These are phyloP conservation scores for Heterobasidion parviporum DNA, from an alignment of 1,284 basidiomycete genomes.

Conservation along the genomic window DNA sequence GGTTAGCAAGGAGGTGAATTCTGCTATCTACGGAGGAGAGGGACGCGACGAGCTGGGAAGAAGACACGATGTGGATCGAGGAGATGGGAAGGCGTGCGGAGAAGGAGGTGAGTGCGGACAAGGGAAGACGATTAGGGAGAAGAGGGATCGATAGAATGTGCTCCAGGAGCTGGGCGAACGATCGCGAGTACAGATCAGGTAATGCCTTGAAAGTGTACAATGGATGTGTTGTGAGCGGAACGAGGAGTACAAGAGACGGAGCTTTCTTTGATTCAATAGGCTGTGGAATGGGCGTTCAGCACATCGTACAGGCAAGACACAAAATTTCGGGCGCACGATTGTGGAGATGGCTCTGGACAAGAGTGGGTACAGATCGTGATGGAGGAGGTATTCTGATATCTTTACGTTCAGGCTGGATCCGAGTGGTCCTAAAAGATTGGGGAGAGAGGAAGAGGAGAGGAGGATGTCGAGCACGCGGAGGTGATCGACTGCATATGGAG, in stretches of 20 bases:
- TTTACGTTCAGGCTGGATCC: constrained; percentile 16
- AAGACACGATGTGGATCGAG: constrained; percentile 25
- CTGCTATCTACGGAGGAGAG: constrained; percentile 24
- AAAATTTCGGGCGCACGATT: constrained; percentile 14
- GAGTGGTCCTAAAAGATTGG: constrained; percentile 18
- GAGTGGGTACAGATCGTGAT: constrained; percentile 31
- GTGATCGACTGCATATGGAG: constrained; percentile 28
- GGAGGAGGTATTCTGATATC: constrained; percentile 32
- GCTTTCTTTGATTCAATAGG: constrained; percentile 27
- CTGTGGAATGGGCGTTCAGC: constrained; percentile 19
- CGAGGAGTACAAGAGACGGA: constrained; percentile 33
- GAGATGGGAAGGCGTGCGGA: constrained; percentile 37
- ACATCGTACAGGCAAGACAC: neutral
- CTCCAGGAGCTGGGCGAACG: constrained; percentile 26
- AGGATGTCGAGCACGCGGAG: constrained; percentile 32
- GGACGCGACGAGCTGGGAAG: constrained; percentile 20
- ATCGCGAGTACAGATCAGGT: constrained; percentile 17
- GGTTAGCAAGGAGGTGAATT: constrained; percentile 57
- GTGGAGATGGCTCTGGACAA: constrained; percentile 22
- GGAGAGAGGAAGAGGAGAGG: constrained; percentile 23
- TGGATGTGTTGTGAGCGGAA: constrained; percentile 32
- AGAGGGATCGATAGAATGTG: constrained; percentile 55
- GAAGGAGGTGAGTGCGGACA: constrained; percentile 38
- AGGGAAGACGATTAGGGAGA: constrained; percentile 60
- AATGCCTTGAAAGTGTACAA: constrained; percentile 24